Percentiles rank a stretch among this genome's conserved stretches.
Conservation (phyloP, 2,329 filamentous ascomycete species). For the Monosporascus sp. region DNA sequence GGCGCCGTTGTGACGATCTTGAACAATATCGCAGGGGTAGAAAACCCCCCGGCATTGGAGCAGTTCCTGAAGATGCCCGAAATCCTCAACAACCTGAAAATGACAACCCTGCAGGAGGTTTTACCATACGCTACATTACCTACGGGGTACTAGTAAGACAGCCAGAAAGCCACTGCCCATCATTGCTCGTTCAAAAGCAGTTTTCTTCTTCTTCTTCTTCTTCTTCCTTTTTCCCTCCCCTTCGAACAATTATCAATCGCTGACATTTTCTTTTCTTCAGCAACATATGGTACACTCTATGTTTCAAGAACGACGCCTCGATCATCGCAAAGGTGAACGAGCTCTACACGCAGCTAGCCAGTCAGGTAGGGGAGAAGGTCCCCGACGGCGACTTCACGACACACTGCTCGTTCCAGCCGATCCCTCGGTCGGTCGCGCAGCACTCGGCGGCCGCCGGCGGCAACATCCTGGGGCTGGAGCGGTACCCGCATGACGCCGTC, state of each 20-base stretch:
- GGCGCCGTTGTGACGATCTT: background rate
- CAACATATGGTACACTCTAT: conserved; percentile 32
- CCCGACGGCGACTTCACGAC: conserved; percentile 4
- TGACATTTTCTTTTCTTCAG: conserved; percentile 6
- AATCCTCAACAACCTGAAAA: background rate
- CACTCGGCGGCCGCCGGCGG: background rate
- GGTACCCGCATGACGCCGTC: background rate
- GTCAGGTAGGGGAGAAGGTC: conserved; percentile 19
- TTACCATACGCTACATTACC: background rate
- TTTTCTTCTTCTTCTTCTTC: too few species aligned
- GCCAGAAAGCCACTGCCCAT: background rate
- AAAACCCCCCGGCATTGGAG: background rate
- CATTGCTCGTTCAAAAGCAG: too few species aligned
- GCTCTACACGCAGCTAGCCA: conserved; percentile 25
- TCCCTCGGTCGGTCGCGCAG: background rate
- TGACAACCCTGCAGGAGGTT: background rate
- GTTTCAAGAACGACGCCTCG: conserved; percentile 31
- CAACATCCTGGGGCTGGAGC: background rate
- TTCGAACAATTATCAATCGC: too few species aligned
- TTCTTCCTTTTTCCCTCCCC: too few species aligned
- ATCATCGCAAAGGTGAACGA: conserved; percentile 29
- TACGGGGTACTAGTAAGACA: background rate
- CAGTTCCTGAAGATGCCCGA: background rate
- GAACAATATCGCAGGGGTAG: background rate
- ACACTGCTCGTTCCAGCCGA: background rate